Evolutionary conservation across 768 basidiomycete genomes (phyloP), one percentile per base, ranked within the genome.

Genomic region (Pisolithus sp.): DNA sequence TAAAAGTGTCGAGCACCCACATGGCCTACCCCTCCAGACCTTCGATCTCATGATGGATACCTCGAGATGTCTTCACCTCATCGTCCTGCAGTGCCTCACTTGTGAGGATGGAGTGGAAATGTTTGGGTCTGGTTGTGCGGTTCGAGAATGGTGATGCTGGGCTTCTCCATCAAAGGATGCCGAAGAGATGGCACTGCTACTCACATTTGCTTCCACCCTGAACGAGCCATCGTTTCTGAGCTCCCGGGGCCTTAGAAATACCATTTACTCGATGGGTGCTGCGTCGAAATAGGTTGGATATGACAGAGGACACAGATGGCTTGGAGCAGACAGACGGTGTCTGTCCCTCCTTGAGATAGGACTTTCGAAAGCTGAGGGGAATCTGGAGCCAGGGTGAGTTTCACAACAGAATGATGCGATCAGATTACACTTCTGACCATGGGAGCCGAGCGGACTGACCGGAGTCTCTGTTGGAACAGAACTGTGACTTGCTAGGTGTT

Each of bases 1-100:
- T 86, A 65, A 90, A 90, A 3, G 87, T 86, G 60, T 90, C 88
- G 67, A 89, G 76, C 44, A 90, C 67, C 46, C 84, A 73, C 54
- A 76, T 75, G 6, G 78, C 81, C 62, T 91, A 89, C 30, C 81
- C 81, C 63, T 89, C 86, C 40, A 91, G 78, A 6, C 74, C 66
- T 53, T 76, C 70, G 41, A 91, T 85, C 58, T 89, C 84, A 42
- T 77, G 71, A 36, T 76, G 80, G 49, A 90, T 81, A 36, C 84
- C 76, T 55, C 77, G 73, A 52, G 79, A 75, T n/a, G 83, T 77
- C 52, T 79, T 76, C 51, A 81, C 66, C 48, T 71, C 79, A 46
- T 84, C 81, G 51, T 82, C 80, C 38, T 47, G 77, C 70, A 43
- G 76, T 59, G 57, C 74, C 71, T 59, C 57, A 41, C 44, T 59